Evolutionary conservation across 495 filamentous ascomycete genomes (phyloP), one percentile per base, ranked within the genome.

Genomic region (Barbatosphaeria neglecta): DNA sequence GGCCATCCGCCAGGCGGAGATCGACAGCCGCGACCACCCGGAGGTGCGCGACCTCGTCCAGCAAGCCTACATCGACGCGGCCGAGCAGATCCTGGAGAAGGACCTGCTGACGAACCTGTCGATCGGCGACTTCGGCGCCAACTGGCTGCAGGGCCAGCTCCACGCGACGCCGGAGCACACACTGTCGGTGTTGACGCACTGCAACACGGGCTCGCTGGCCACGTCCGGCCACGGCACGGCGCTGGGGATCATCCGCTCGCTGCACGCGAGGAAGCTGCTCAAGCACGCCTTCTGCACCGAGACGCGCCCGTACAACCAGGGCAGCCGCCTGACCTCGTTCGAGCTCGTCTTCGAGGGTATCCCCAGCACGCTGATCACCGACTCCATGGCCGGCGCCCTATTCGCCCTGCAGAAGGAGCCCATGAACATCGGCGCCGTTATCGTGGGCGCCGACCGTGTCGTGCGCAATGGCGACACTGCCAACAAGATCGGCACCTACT

Each of bases 401-500:
- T 81, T 98, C 48, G 55, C 60, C 23, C 70, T 72, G 27, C 76
- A 76, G 43, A 72, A 75, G 48, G 58, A 75, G 39, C 63, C 64
- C 38, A 65, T 64, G 38, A 73, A 79, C 47, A 83, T 97, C 48
- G 77, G 80, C 24, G 90, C 87, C 17, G 84, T 98, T 45, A 78
- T 98, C 45, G 93, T 97, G 1, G 92, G 92, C 17, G 92, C 92
- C 17, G 92, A 98, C 61, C 80, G 92, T 42, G 93, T 98, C 9
- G 92, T 89, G 33, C 84, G 86, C 23, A 98, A 98, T 59, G 92
- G 92, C 27, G 92, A 98, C 66, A 97, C 92, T 2, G 92, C 92
- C 38, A 98, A 98, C 64, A 98, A 98, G 68, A 93, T 98, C 47
- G 92, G 92, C 23, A 98, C 92, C n/a, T 97, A 97, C 61, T 66